Conservation (phyloP, 169 alveolate genomes). For the Cryptosporidium viatorum region DNA sequence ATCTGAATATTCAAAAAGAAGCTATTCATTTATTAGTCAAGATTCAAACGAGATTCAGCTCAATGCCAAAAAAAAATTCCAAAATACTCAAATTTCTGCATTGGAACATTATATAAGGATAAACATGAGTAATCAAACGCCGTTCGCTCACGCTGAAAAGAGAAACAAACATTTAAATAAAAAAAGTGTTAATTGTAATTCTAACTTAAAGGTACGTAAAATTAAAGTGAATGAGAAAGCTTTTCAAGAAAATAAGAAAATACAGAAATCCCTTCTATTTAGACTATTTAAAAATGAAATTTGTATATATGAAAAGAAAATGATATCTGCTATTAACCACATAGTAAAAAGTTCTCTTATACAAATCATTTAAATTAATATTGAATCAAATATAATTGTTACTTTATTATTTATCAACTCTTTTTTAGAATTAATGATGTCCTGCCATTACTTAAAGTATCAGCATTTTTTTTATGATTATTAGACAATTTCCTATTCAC, state of each 20-base stretch:
- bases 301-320: not conserved
- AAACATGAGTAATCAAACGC: not conserved
- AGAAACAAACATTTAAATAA: not conserved
- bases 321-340: not conserved
- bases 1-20: not conserved
- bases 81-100: slow-evolving; percentile 15
- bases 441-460: not conserved
- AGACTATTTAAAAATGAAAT: slow-evolving; percentile 2
- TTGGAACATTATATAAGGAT: not conserved
- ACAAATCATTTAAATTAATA: not conserved
- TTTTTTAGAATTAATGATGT: slow-evolving; percentile 1
- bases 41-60: not conserved
- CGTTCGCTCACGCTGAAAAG: not conserved
- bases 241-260: not conserved
- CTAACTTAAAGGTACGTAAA: not conserved
- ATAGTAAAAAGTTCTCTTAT: not conserved
- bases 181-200: not conserved
- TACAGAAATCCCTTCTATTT: not conserved
- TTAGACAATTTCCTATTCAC: not conserved
- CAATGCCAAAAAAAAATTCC: not conserved
- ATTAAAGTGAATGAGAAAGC: not conserved
- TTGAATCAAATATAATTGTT: not conserved
- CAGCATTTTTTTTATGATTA: not conserved
- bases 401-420: not conserved
- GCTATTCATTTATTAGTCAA: not conserved